Base-by-base conservation (phyloP, 140 eudicot genomes). In the Cichorium intybus region DNA sequence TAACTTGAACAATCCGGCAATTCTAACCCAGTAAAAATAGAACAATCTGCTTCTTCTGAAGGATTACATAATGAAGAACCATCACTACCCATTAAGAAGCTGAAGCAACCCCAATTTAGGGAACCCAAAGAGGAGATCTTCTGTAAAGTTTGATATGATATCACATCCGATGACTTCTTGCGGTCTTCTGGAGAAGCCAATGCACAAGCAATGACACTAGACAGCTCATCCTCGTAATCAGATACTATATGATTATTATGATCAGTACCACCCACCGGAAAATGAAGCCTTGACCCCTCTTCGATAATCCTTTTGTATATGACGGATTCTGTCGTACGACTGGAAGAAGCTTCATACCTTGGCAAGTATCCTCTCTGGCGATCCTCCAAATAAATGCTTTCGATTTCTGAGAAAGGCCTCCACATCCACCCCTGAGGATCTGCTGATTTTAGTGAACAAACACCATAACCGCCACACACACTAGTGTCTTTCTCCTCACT, bases 151-250 rank as follows among this genome's bases (percentile, higher is more conserved):
- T 65, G 88, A 61, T 23, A 60, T 28, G 72, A 37, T 41, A 43
- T 75, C 14, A 29, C 41, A 54, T 77, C 81, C 18, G 66, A 48
- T 31, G 37, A 7, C 9, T 31, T 31, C 29, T 69, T 39, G 41
- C 31, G 52, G 55, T 86, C 89, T 29, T 72, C 66, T 39, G 80
- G 29, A 43, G 73, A 73, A 49, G 95, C 86, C 11, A 90, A 70
- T 15, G 95, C 96, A 78, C 96, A 87, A 45, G 97, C 96, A 50
- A 90, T 80, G 29, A 85, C 77, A 84, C 96, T 84, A 15, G 97
- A 91, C 34, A 80, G 74, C 69, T 91, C 97, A 48, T 86, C 96
- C 70, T 91, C 97, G 35, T 75, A 85, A 57, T 80, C 91, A 1
- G 96, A 82, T 18, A 91, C 88, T 22, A 87, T 70, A 68, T 78